A percentile compares a stretch with the other conserved stretches of the same genome.
Evolutionary conservation across 176 grass and related monocot species (phyloP).

Genomic region (Avena atlantica): DNA sequence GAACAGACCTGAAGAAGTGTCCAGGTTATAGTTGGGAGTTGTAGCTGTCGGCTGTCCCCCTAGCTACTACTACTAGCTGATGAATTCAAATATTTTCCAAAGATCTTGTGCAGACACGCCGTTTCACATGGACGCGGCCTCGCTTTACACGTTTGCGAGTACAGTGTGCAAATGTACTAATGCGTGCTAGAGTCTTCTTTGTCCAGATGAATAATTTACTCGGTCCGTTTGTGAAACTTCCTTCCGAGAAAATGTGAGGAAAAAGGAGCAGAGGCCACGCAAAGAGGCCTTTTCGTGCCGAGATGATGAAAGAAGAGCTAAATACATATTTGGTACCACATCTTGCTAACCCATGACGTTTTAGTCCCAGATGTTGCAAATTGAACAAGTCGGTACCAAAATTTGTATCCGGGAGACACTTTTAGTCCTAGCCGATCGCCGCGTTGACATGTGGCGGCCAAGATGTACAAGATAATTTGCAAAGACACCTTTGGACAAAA

Average conservation of each 20-base stretch:
- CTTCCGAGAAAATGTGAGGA: conserved; percentile 36
- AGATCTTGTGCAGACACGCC: neutral
- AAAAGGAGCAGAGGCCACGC: conserved; percentile 33
- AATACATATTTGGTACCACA: too few relatives aligned
- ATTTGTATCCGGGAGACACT: too few relatives aligned
- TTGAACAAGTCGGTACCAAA: too few relatives aligned
- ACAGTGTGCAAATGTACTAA: conserved; percentile 3
- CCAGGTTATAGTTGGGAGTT: neutral
- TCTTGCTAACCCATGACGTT: too few relatives aligned
- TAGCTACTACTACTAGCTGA: neutral
- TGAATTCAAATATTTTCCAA: neutral
- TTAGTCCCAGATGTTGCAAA: too few relatives aligned
- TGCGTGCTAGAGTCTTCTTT: neutral
- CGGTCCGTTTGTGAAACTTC: conserved; percentile 28
- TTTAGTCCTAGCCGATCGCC: too few relatives aligned
- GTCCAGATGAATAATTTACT: neutral
- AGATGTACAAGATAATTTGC: too few relatives aligned
- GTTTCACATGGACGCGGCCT: neutral
- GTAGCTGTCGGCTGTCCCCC: neutral
- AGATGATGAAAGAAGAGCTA: conserved; percentile 48
- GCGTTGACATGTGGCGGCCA: too few relatives aligned
- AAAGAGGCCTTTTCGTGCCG: conserved; percentile 21
- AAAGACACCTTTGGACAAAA: too few relatives aligned
- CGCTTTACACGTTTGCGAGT: conserved; percentile 21
- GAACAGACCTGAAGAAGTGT: neutral